Conservation (phyloP, 2,329 filamentous ascomycete genomes). For the Rhexocercosporidium sp. region DNA sequence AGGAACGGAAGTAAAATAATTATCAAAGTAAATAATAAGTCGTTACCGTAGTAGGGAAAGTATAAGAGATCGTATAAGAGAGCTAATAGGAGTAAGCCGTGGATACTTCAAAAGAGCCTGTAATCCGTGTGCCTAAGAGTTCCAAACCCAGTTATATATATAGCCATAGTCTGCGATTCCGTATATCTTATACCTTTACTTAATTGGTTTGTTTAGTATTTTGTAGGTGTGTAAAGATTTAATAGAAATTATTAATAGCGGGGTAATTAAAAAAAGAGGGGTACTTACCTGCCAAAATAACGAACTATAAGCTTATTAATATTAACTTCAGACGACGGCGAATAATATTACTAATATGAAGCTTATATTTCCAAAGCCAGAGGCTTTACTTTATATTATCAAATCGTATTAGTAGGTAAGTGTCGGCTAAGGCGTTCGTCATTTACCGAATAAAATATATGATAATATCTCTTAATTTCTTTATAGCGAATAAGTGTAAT, state of each 20-base stretch:
- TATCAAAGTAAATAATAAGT: too few species aligned
- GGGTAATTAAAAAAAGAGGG: background rate
- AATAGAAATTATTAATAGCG: background rate
- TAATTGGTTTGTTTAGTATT: background rate
- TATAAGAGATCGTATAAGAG: background rate
- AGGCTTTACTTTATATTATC: background rate
- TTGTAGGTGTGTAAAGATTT: background rate
- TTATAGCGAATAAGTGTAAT: background rate
- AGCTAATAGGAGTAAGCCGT: background rate
- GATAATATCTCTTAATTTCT: background rate
- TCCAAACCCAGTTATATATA: background rate
- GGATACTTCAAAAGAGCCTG: background rate
- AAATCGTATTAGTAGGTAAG: background rate
- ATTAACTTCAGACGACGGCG: background rate
- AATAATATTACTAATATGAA: background rate
- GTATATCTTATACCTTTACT: background rate
- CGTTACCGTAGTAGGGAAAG: background rate
- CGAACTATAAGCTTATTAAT: background rate
- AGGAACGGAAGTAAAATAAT: too few species aligned
- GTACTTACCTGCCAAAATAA: background rate
- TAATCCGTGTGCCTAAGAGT: background rate
- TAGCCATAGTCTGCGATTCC: background rate
- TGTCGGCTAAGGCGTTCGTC: too few species aligned
- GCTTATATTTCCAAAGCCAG: background rate
- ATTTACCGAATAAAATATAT: background rate